Conservation (phyloP, 2,329 filamentous ascomycete species). For the Trichophaea hybrida region DNA sequence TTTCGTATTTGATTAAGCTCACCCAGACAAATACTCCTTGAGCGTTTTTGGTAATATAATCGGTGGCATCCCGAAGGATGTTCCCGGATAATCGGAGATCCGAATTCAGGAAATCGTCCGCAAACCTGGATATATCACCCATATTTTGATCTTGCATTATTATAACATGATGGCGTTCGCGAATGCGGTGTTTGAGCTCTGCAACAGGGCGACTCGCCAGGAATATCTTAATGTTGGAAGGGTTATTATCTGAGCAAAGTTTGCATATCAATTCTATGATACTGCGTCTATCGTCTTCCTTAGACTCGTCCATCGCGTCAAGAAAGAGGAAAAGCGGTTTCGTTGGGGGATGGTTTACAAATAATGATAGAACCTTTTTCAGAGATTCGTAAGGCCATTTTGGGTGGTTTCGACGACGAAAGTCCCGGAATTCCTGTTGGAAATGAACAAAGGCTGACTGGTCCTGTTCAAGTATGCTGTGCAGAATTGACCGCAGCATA, state of each 20-base stretch:
- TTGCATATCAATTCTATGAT: neutral
- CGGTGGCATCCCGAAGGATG: too few species aligned
- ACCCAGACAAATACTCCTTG: too few species aligned
- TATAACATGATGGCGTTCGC: neutral
- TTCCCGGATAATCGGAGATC: too few species aligned
- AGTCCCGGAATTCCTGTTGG: neutral
- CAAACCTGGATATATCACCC: too few species aligned
- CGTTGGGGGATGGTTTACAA: neutral
- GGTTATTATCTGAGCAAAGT: neutral
- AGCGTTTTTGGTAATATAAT: too few species aligned
- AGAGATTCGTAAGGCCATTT: neutral
- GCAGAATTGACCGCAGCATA: slow-evolving; percentile 1
- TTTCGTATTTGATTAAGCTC: too few species aligned
- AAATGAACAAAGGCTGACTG: slow-evolving; percentile 2
- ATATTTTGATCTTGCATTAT: neutral
- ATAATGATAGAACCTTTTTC: neutral
- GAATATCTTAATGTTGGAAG: neutral
- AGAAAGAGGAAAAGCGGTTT: neutral
- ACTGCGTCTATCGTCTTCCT: neutral
- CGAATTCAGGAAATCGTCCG: too few species aligned
- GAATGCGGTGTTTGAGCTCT: neutral
- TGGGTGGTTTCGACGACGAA: too few species aligned
- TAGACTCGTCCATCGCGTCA: slow-evolving; percentile 1
- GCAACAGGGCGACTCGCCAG: neutral
- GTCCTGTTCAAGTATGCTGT: neutral